Evolutionary conservation across 345 rosid species (phyloP), one percentile per base, ranked within the genome.

Genomic region (Citrus sp.): DNA sequence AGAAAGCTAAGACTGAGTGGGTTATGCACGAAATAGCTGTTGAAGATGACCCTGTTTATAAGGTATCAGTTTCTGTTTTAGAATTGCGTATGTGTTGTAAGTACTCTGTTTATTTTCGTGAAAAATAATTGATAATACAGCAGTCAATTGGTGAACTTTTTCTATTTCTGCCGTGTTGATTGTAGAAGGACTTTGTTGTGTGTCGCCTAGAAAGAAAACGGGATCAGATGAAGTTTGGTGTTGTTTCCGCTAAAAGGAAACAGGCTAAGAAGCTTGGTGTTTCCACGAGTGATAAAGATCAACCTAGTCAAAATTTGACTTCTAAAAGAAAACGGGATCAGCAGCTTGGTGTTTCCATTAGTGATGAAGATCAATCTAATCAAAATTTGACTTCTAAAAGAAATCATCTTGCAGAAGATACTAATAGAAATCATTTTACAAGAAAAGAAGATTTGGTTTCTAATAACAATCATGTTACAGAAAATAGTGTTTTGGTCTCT

Each of bases 101-200:
- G 56, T 37, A 24, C 4, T 16, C 34, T 16, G 22, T 28, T 27
- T 28, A 55, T 37, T 24, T 64, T 16, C n/a, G 60, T 18, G 49
- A 42, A 12, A 42, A 10, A 40, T 42, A 42, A 42, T 56, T 56
- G 7, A 5, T 6, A 6, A 40, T 40, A 9, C 46, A 40, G 13
- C 46, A 40, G 13, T 40, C 46, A 40, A 40, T 40, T 9, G 8
- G 46, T 40, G 46, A 40, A 40, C 46, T 40, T 40, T 2, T 40
- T 40, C 46, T 40, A 40, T 40, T 6, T 56, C n/a, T 6, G 22
- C 14, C 1, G 8, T 18, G 4, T 55, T 55, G 18, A 55, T 32
- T 75, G 62, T 2, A 75, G 78, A 46, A 49, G 62, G 71, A 75
- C 19, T 64, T 42, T 49, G 78, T 75, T 3, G 42, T 75, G 6